Percentiles rank a stretch among this genome's conserved stretches.
Conservation (phyloP, 2,329 filamentous ascomycete genomes). For the Hirsutella minnesotensis region DNA sequence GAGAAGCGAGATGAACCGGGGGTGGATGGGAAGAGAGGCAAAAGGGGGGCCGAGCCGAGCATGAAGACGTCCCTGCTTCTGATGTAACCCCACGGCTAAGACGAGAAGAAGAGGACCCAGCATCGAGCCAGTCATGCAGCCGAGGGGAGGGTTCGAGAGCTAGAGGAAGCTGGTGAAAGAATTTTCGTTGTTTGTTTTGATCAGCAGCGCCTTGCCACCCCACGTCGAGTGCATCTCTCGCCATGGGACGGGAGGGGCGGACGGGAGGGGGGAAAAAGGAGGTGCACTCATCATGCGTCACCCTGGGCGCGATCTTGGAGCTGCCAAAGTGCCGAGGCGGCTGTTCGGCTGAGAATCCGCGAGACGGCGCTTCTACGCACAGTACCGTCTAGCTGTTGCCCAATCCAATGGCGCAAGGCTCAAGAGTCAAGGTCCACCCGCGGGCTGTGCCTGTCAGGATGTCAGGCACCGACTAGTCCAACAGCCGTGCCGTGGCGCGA, state of each 20-base stretch:
- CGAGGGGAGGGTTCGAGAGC: slow-evolving; percentile 10
- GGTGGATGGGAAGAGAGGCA: slow-evolving; percentile 1
- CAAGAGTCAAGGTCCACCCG: background rate
- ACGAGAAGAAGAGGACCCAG: background rate
- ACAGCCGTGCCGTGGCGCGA: background rate
- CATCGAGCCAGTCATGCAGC: slow-evolving; percentile 6
- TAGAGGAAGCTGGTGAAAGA: slow-evolving; percentile 1
- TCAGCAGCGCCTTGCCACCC: slow-evolving; percentile 11
- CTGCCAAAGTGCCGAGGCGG: background rate
- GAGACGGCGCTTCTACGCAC: background rate
- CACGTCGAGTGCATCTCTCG: background rate
- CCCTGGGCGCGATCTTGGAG: background rate
- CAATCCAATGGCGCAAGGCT: background rate
- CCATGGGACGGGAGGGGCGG: background rate
- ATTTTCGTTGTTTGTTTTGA: slow-evolving; percentile 17
- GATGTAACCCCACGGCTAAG: background rate
- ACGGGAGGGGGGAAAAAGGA: background rate
- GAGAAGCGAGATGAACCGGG: slow-evolving; percentile 19
- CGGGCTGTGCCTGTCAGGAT: background rate
- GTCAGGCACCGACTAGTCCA: background rate
- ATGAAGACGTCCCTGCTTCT: background rate
- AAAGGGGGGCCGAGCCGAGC: slow-evolving; percentile 1
- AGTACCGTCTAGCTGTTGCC: background rate
- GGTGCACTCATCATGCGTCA: background rate
- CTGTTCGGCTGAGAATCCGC: background rate